Evolutionary conservation across 2,329 filamentous ascomycete species (phyloP), one percentile per base, ranked within the genome.

Genomic region (Didymella segeticola): DNA sequence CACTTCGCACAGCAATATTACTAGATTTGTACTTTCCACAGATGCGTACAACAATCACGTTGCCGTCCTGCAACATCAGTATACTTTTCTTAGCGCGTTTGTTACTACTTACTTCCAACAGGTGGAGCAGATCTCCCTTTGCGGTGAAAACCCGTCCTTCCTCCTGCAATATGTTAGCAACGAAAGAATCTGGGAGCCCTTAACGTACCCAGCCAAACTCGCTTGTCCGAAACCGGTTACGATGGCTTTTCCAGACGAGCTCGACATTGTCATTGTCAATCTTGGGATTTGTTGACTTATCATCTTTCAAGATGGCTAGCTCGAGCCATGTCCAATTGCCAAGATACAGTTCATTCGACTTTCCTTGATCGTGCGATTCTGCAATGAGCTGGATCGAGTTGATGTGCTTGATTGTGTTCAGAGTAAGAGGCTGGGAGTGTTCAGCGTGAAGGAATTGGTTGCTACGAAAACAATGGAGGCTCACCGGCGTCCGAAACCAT

Each of bases 251-350:
- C 34, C 43, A 38, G 2, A 47, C 33, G 1, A 47, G 26, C n/a
- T 47, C 33, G 9, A 38, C 33, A 22, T 22, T 26, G 14, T n/a
- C 26, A 10, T 43, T 31, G 11, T 22, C 22, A 12, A 30, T 15
- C 11, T 19, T 31, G 10, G 27, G 26, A n/a, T 10, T n/a, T 23
- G 27, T 22, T 12, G 26, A 9, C 12, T n/a, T 15, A 2, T 43
- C 39, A 15, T 43, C 17, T 12, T 43, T 15, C 15, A 43, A 14
- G 3, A 38, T 38, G 4, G 34, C 33, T 14, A 47, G 25, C 26
- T 47, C 34, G 6, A 47, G 30, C 33, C 43, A 47, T 8, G 43
- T 47, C 33, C 43, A 47, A 9, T 47, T 38, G 12, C 43, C 43
- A 14, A 19, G n/a, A 19, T 30, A 47, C 4, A 10, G 14, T 10